Conservation (phyloP, 1,284 basidiomycete genomes). For the Pseudozyma hubeiensis region DNA sequence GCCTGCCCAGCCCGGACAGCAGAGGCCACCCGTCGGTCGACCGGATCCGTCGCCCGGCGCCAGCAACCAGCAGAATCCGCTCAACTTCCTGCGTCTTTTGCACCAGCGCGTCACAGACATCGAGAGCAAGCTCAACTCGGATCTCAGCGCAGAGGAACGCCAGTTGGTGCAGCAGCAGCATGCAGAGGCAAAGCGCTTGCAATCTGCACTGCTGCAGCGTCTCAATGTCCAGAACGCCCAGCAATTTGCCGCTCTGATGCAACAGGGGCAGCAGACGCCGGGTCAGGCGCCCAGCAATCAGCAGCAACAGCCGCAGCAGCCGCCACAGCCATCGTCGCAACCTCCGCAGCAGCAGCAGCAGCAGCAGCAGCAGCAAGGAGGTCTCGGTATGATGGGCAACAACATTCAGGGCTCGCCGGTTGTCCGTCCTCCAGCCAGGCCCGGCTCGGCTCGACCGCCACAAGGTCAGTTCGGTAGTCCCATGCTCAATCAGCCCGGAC, state of each 20-base stretch:
- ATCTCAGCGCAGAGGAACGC: conserved; percentile 48
- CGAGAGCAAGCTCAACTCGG: conserved; percentile 52
- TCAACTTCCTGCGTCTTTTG: conserved; percentile 55
- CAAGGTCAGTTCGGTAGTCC: conserved; percentile 48
- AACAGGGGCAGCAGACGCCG: conserved; percentile 32
- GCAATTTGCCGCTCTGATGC: conserved; percentile 38
- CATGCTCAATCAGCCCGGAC: conserved; percentile 34
- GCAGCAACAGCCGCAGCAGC: conserved; percentile 17
- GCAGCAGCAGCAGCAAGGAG: conserved; percentile 30
- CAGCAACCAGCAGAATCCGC: conserved; percentile 40
- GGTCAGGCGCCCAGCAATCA: conserved; percentile 21
- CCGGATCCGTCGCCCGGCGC: conserved; percentile 19
- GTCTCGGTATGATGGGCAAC: conserved; percentile 27
- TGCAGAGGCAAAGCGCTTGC: conserved; percentile 49
- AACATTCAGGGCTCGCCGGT: conserved; percentile 41
- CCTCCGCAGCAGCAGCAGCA: conserved; percentile 16
- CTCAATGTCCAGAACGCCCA: conserved; percentile 47
- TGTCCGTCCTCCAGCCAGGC: conserved; percentile 39
- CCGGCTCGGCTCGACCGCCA: conserved; percentile 41
- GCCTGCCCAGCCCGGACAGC: conserved; percentile 34
- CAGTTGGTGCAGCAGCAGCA: conserved; percentile 47
- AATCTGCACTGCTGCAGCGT: conserved; percentile 45
- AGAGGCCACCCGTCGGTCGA: conserved; percentile 23
- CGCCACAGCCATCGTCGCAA: conserved; percentile 8
- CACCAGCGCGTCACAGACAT: conserved; percentile 57